Percentiles rank a stretch among this genome's conserved stretches.
Evolutionary conservation across 495 filamentous ascomycete genomes (phyloP).

Genomic region (Xylaria telfairii): DNA sequence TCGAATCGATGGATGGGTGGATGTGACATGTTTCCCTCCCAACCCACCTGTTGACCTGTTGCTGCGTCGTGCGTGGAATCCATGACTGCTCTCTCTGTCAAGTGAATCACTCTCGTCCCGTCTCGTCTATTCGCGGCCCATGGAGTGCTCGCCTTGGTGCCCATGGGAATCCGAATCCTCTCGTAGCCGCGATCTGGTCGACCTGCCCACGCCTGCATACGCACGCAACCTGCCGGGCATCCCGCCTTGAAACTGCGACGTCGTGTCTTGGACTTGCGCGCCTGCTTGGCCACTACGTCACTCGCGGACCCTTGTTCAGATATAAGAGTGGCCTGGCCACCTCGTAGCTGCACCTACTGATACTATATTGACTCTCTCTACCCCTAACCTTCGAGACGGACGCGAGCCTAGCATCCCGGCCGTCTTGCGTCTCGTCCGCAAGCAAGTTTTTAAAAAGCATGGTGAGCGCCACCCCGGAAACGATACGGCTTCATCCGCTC

Average conservation of each 20-base stretch:
- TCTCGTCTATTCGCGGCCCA: conserved; percentile 26
- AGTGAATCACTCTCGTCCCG: conserved; percentile 28
- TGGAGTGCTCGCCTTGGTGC: conserved; percentile 10
- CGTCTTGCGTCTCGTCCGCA: conserved; percentile 32
- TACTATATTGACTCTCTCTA: conserved; percentile 22
- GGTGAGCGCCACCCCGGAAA: conserved; percentile 30
- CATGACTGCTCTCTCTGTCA: conserved; percentile 18
- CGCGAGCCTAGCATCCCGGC: conserved; percentile 20
- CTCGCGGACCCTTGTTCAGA: conserved; percentile 14
- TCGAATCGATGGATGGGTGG: too few relatives aligned
- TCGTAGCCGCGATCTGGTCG: conserved; percentile 17
- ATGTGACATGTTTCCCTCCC: conserved; percentile 37
- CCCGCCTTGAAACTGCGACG: conserved; percentile 10
- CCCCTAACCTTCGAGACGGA: conserved; percentile 26
- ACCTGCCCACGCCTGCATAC: conserved; percentile 4
- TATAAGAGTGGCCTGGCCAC: conserved; percentile 23
- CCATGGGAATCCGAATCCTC: background rate
- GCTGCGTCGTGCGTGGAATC: conserved; percentile 21
- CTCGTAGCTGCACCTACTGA: conserved; percentile 20
- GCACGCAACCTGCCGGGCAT: background rate
- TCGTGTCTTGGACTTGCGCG: conserved; percentile 24
- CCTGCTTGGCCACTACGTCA: conserved; percentile 19
- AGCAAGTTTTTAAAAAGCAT: conserved; percentile 35
- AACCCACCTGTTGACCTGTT: conserved; percentile 11
- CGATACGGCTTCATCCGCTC: conserved; percentile 4